These are phyloP conservation scores for Drechslerella coelobrocha DNA, from an alignment of 2,329 filamentous ascomycete species.

Conservation along the genomic window DNA sequence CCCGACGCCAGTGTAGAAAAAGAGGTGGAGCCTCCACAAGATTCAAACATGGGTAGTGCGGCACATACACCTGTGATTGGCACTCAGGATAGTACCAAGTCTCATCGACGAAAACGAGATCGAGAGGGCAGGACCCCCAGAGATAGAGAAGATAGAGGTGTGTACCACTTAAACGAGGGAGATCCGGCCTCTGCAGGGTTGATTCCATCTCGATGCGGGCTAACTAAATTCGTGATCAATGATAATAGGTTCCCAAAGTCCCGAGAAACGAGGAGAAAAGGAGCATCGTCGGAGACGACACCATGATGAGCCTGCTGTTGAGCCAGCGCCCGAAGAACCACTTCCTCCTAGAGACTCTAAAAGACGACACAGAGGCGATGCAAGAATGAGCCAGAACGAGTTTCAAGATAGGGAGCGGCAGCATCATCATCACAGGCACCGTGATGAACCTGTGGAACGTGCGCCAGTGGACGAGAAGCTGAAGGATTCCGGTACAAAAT, in stretches of 20 bases:
- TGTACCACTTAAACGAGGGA: neutral
- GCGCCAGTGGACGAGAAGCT: constrained; percentile 27
- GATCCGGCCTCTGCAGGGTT: neutral
- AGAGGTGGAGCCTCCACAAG: constrained; percentile 17
- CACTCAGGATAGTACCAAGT: constrained; percentile 21
- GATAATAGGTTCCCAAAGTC: constrained; percentile 36
- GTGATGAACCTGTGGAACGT: constrained; percentile 19
- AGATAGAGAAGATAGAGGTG: constrained; percentile 41
- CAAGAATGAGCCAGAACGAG: constrained; percentile 32
- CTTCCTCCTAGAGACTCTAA: constrained; percentile 19
- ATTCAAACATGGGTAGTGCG: constrained; percentile 57
- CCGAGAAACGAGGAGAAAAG: constrained; percentile 61
- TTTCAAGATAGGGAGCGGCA: constrained; percentile 29
- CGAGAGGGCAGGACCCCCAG: constrained; percentile 21
- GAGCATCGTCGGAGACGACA: constrained; percentile 62
- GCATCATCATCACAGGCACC: constrained; percentile 30
- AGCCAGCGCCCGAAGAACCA: constrained; percentile 6
- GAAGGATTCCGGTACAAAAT: constrained; percentile 35
- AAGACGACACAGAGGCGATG: constrained; percentile 33
- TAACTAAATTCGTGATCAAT: no score
- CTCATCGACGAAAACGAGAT: constrained; percentile 31
- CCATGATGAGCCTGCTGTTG: constrained; percentile 25
- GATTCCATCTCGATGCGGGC: no score
- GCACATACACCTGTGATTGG: constrained; percentile 74
- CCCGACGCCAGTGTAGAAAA: constrained; percentile 27